Conservation (phyloP, 2,329 filamentous ascomycete species). For the Colletotrichum australisinense region DNA sequence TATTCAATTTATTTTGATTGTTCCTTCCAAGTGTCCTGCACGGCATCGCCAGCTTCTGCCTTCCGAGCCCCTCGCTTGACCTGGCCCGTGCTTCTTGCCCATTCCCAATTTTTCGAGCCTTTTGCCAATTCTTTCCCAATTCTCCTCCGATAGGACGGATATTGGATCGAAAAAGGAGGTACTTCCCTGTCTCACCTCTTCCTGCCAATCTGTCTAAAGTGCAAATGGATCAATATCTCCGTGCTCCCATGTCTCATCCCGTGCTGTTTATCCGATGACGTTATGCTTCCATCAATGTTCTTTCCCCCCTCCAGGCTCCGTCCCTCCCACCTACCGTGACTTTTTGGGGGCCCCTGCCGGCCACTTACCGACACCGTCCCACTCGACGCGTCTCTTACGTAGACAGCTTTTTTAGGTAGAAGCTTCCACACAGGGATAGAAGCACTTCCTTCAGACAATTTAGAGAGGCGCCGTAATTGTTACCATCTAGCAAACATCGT, state of each 20-base stretch:
- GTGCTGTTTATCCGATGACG: constrained; percentile 13
- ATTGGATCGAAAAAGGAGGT: neutral
- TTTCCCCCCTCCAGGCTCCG: neutral
- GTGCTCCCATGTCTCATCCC: neutral
- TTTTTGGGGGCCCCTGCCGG: neutral
- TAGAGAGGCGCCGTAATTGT: neutral
- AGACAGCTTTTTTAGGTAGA: neutral
- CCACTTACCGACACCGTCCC: constrained; percentile 14
- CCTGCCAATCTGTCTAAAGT: neutral
- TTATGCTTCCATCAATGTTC: neutral
- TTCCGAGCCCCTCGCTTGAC: neutral
- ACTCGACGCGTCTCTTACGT: neutral
- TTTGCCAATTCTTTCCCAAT: neutral
- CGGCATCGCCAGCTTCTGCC: neutral
- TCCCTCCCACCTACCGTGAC: neutral
- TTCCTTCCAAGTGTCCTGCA: neutral
- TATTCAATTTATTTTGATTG: constrained; percentile 10
- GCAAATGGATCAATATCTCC: neutral
- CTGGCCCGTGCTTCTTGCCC: constrained; percentile 4
- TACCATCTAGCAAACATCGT: neutral
- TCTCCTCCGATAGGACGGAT: neutral
- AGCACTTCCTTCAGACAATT: neutral
- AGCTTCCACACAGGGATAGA: neutral
- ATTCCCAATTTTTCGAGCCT: neutral
- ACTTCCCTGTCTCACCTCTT: neutral